phyloP scores from a whole-genome alignment of 257 asterid genomes.

The Solanum bulbocastanum region DNA sequence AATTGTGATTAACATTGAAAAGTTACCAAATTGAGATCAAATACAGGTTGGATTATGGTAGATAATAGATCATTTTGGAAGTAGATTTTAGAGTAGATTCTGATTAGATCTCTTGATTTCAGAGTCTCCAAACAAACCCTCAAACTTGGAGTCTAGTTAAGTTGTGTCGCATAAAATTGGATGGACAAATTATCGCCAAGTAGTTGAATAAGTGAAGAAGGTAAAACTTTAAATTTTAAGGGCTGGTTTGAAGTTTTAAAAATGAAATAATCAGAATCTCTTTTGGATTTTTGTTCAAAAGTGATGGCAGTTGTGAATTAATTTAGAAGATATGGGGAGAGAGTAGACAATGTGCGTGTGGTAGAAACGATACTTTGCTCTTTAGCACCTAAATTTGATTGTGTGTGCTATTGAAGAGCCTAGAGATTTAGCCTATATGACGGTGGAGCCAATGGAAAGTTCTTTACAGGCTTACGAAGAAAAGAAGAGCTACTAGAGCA shows the following conservation, averaged over 20 bases:
- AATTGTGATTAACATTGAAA: neutral
- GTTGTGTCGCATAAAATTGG: neutral
- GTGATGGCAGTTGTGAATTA: neutral
- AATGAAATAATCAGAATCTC: neutral
- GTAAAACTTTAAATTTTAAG: neutral
- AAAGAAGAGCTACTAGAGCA: neutral
- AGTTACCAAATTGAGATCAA: neutral
- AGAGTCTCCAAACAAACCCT: neutral
- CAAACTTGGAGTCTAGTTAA: neutral
- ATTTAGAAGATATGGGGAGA: neutral
- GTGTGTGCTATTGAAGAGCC: neutral
- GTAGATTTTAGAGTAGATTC: neutral
- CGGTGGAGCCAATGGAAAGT: neutral
- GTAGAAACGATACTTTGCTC: neutral
- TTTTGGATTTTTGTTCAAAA: neutral
- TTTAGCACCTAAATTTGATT: neutral
- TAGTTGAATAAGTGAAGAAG: neutral
- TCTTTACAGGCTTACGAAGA: neutral
- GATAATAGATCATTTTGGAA: neutral
- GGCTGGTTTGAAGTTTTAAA: neutral
- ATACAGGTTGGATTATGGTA: neutral
- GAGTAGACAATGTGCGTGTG: neutral
- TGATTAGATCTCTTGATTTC: neutral
- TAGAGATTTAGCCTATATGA: neutral
- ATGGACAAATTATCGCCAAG: neutral